Base-by-base conservation (phyloP, 2,329 filamentous ascomycete genomes). In the Neodidymelliopsis sp. region DNA sequence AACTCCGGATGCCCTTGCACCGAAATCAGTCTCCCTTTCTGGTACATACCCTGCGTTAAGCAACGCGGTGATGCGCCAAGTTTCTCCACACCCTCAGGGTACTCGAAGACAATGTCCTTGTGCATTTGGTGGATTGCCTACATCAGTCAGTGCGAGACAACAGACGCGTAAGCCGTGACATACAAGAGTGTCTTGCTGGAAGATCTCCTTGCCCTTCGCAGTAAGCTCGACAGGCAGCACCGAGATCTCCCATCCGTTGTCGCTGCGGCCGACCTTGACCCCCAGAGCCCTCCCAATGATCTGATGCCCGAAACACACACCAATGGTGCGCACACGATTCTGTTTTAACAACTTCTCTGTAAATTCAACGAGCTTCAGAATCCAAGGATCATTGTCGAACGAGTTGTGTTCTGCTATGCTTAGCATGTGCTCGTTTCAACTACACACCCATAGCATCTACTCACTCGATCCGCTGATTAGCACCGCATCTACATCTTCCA, bases 1-100 rank as follows among this genome's bases (percentile, higher is more conserved):
- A 93, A 94, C 71, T 96, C 91, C 0, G 91, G 91, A 71, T 96
- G 91, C 5, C 90, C 91, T 75, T 96, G 91, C 1, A 96, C 83
- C 0, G 89, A 86, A 53, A 95, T 86, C 52, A 89, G 77, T 25
- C 81, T 80, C 30, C 80, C 77, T 7, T 85, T 82, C 15, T 79
- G 73, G 67, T 94, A 89, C 82, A 95, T 90, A 53, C 86, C 88
- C 71, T 96, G 91, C n/a, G 91, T 85, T 8, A 79, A 75, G 74
- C 91, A 95, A 34, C 79, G 74, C 3, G 81, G 79, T 2, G 88
- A 88, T 29, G 79, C 81, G 2, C 84, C 90, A 2, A 95, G 78
- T 2, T 78, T 73, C 46, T 86, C 78, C 2, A 87, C 81, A 43
- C 80, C 83, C 5, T 77, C 65, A 0, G 90, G 90, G 44, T 84